Evolutionary conservation across 2,329 filamentous ascomycete genomes (phyloP).

Genomic region (Paecilomyces dactylethromorphus): DNA sequence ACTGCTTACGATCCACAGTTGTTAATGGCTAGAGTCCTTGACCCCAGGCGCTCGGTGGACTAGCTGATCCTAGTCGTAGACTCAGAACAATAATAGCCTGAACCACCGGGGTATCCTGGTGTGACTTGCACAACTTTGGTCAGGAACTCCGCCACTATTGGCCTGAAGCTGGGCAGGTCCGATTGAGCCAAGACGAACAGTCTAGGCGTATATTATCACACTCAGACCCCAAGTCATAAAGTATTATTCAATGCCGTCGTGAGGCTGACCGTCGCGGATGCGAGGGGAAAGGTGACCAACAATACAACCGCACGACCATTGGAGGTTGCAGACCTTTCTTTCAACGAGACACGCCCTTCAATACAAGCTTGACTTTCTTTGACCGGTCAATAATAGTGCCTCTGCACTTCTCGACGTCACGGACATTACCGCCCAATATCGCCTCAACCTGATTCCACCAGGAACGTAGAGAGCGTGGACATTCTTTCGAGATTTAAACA

Average conservation of each 20-base stretch:
- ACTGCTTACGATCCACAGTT: neutral
- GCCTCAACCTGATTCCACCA: neutral
- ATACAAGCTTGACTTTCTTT: neutral
- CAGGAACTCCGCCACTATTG: neutral
- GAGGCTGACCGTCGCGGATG: neutral
- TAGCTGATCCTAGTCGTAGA: neutral
- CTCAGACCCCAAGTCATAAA: neutral
- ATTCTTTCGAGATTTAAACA: neutral
- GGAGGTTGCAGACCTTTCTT: neutral
- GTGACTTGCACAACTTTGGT: neutral
- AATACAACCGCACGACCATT: neutral
- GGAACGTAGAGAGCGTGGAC: neutral
- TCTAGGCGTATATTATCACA: neutral
- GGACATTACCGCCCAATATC: neutral
- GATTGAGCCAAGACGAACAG: neutral
- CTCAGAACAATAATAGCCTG: neutral
- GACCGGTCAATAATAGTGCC: neutral
- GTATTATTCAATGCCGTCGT: neutral
- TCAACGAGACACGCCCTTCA: neutral
- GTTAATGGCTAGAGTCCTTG: neutral
- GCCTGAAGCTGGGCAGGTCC: neutral
- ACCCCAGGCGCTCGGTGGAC: neutral
- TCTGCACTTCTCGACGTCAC: neutral
- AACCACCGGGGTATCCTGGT: neutral
- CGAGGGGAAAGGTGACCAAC: neutral